Percentiles rank a stretch among this genome's conserved stretches.
These are phyloP conservation scores for Hamamelis virginiana DNA, from an alignment of 164 flowering plant genomes.

Conservation along the genomic window DNA sequence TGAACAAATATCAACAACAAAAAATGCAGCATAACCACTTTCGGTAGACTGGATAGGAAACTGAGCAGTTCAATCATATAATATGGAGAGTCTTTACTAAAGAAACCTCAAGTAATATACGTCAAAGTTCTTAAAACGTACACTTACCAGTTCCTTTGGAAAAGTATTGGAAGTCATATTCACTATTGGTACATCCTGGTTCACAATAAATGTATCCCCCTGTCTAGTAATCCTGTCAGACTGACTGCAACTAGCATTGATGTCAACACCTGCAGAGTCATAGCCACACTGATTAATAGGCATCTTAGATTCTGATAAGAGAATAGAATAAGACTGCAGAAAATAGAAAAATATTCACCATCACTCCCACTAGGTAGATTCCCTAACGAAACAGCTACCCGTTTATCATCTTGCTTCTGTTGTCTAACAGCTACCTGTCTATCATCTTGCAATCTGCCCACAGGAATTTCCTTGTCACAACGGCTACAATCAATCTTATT, in stretches of 20 bases:
- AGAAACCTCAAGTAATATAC: not conserved
- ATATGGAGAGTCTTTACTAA: not conserved
- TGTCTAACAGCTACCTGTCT: constrained; percentile 8
- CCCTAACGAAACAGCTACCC: constrained; percentile 19
- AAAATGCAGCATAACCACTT: not conserved
- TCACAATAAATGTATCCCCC: constrained; percentile 18
- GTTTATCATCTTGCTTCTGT: constrained; percentile 23
- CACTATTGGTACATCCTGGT: constrained; percentile 9
- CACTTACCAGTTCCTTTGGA: constrained; percentile 35
- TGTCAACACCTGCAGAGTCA: constrained; percentile 30
- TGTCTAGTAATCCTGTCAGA: constrained; percentile 15
- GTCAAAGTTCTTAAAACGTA: not conserved
- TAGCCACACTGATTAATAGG: not conserved
- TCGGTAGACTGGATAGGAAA: not conserved
- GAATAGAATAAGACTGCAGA: not conserved
- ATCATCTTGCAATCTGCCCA: constrained; percentile 15
- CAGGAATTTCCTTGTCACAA: constrained; percentile 19
- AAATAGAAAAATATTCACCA: constrained; percentile 23
- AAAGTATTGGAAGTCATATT: constrained; percentile 16
- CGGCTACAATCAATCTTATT: constrained; percentile 12
- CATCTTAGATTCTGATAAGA: not conserved
- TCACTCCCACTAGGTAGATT: constrained; percentile 15
- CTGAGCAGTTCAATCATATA: not conserved
- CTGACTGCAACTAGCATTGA: constrained; percentile 17
- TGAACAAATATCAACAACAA: not conserved